These are phyloP conservation scores for Closterium sp. DNA, from an alignment of 139 green algal species.

Conservation along the genomic window DNA sequence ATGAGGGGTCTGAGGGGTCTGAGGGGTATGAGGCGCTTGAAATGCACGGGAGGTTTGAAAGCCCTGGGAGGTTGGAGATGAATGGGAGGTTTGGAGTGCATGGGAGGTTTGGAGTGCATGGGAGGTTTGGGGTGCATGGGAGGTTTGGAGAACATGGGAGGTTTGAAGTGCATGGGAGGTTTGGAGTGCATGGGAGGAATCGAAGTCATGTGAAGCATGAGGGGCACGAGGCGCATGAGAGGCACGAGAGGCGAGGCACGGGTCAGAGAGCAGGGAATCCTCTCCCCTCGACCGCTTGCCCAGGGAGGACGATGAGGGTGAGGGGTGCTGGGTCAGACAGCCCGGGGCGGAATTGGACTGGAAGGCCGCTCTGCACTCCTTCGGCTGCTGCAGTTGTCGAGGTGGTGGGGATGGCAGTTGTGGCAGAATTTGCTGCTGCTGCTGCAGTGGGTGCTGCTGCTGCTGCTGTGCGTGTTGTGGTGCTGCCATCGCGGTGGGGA, in stretches of 20 bases:
- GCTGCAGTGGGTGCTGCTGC: too few species aligned
- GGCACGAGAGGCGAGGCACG: not conserved
- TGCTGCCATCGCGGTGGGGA: not conserved
- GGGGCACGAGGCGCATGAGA: too few species aligned
- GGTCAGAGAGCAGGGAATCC: not conserved
- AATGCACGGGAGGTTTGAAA: too few species aligned
- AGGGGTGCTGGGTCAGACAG: not conserved
- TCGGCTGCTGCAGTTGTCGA: not conserved
- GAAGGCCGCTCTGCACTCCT: not conserved
- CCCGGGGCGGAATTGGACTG: not conserved
- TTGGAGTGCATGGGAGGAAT: not conserved
- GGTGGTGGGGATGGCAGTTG: too few species aligned
- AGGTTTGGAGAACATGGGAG: not conserved
- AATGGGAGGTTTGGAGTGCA: too few species aligned
- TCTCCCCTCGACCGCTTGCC: not conserved
- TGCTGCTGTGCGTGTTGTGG: not conserved
- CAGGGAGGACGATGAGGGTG: not conserved
- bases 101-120: too few species aligned
- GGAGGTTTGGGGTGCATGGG: too few species aligned
- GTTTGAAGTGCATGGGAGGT: not conserved
- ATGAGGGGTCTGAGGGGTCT: too few species aligned
- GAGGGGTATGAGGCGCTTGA: too few species aligned
- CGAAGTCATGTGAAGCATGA: not conserved
- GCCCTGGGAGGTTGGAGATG: too few species aligned
- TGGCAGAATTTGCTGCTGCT: too few species aligned